Percentiles rank a stretch among this genome's conserved stretches.
phyloP scores from a whole-genome alignment of 345 rosid genomes.

The Pelargonium nanum region DNA sequence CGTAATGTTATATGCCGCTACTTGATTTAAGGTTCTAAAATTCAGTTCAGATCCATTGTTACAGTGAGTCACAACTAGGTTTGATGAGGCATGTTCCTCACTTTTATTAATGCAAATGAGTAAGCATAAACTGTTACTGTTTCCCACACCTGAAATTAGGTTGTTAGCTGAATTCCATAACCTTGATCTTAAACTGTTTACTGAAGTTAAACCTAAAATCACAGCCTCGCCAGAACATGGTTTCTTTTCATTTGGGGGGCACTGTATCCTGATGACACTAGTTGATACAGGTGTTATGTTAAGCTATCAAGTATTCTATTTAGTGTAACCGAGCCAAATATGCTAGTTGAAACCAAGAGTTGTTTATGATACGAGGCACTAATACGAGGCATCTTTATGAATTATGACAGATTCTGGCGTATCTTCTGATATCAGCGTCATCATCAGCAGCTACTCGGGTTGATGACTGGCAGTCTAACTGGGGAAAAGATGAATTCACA shows the following conservation, averaged over 20 bases:
- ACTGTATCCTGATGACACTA: too few species aligned
- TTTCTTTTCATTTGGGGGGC: too few species aligned
- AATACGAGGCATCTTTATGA: too few species aligned
- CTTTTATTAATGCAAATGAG: not conserved
- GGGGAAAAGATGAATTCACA: constrained; percentile 99
- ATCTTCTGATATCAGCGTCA: constrained; percentile 81
- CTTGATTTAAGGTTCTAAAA: too few species aligned
- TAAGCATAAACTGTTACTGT: not conserved
- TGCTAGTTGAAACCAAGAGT: too few species aligned
- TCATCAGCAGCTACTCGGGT: constrained; percentile 92
- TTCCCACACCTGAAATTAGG: not conserved
- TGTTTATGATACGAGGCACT: too few species aligned
- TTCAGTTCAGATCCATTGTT: not conserved
- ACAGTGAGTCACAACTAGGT: not conserved
- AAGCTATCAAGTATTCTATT: too few species aligned
- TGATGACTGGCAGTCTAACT: constrained; percentile 87
- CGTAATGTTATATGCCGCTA: too few species aligned
- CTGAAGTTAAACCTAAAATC: not conserved
- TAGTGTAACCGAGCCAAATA: too few species aligned
- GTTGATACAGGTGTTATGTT: too few species aligned
- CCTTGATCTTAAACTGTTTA: not conserved
- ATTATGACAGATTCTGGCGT: constrained; percentile 69
- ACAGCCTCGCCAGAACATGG: not conserved
- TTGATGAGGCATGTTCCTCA: not conserved
- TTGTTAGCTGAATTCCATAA: not conserved